Evolutionary conservation across 257 asterid genomes (phyloP), one percentile per base, ranked within the genome.

Genomic region (Petunia axillaris): DNA sequence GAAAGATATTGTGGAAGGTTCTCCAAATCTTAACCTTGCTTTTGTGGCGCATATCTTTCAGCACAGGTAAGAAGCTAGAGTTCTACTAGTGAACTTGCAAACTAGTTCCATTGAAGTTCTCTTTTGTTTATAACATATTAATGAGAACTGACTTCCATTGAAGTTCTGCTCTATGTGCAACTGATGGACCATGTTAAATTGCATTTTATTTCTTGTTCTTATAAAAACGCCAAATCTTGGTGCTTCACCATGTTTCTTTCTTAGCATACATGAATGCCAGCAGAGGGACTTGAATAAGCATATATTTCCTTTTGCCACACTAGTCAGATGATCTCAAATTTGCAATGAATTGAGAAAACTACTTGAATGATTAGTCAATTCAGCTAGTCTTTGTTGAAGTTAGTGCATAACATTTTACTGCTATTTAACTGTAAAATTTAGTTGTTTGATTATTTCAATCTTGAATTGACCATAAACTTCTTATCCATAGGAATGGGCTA

Each of bases 41-140:
- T 96, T 96, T 86, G 97, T 96, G 80, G 98, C 99, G 36, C 99
- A 91, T 81, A 89, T 96, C 82, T 96, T 96, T 85, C 99, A 96
- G 92, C 99, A 92, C 78, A 92, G 99, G 99, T 92, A 80, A 81
- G 88, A 76, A 81, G 88, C 76, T 43, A 66, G 41, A 16, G 39
- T 35, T 55, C 64, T 8, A 64, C 3, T 4, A 41, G 11, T 15
- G 38, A 37, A 43, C 62, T 52, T 79, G 11, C 35, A 43, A 41
- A 6, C 38, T 64, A 16, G 37, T 48, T 8, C 43, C 6, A 55
- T 64, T 64, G n/a, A 77, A 59, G 52, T 35, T 64, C 25, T 40
- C 52, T 58, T 70, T 70, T 38, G 78, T 11, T 5, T 50, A 53
- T 50, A 41, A 35, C 62, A 35, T 35, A 50, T 36, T 52, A 11